A percentile compares a stretch with the other conserved stretches of the same genome.
phyloP scores from a whole-genome alignment of 345 rosid genomes.

The Angophora floribunda region DNA sequence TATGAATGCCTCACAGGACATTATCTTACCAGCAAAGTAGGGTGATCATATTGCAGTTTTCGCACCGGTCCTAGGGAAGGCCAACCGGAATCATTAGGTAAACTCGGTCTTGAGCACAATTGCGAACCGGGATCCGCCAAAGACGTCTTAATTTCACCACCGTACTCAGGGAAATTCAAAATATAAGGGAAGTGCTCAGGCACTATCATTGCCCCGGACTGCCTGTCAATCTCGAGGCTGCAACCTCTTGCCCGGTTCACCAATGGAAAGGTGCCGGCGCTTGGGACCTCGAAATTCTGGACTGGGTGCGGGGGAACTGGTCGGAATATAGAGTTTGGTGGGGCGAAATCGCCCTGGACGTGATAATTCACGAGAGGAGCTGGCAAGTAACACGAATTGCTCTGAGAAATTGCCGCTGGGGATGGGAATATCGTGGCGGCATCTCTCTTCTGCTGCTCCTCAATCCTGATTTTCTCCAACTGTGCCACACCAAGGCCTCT shows the following conservation, averaged over 20 bases:
- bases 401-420: background rate
- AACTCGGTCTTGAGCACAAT: background rate
- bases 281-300: background rate
- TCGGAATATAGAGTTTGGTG: background rate
- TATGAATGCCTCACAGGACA: background rate
- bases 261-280: slow-evolving; percentile 9
- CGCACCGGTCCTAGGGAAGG: slow-evolving; percentile 20
- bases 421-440: slow-evolving; percentile 6
- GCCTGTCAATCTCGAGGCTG: slow-evolving; percentile 2
- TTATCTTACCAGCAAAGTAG: slow-evolving; percentile 20
- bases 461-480: slow-evolving; percentile 49
- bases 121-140: slow-evolving; percentile 16
- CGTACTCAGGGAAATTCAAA: slow-evolving; percentile 11
- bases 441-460: slow-evolving; percentile 40
- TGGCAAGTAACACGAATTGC: background rate
- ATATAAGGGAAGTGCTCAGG: slow-evolving; percentile 3
- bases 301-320: background rate
- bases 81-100: slow-evolving; percentile 23
- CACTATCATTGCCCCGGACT: background rate
- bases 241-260: background rate
- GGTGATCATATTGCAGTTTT: slow-evolving; percentile 16
- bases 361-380: background rate
- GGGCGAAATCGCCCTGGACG: background rate
- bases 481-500: slow-evolving; percentile 74
- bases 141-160: slow-evolving; percentile 13